Conservation (phyloP, 2,329 filamentous ascomycete species). For the Verticillium klebahnii region DNA sequence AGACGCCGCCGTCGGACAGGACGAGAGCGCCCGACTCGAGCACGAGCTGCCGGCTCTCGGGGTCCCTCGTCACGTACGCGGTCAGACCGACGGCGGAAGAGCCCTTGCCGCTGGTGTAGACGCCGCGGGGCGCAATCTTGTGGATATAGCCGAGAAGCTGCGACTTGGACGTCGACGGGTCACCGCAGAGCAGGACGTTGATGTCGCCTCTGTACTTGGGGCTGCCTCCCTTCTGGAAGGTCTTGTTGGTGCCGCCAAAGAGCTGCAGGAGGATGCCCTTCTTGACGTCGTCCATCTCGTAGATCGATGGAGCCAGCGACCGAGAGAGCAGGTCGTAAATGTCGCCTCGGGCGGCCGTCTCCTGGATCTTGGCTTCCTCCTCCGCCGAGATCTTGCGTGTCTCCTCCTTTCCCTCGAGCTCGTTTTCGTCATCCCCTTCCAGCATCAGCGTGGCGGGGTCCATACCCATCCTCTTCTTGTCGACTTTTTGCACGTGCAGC, state of each 20-base stretch:
- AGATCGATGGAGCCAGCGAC: constrained; percentile 90
- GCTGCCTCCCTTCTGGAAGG: constrained; percentile 92
- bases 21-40: constrained; percentile 77
- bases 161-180: constrained; percentile 94
- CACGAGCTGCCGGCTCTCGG: constrained; percentile 74
- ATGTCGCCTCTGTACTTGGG: constrained; percentile 96
- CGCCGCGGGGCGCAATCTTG: constrained; percentile 87
- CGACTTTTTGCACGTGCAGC: constrained; percentile 91
- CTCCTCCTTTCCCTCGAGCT: constrained; percentile 73
- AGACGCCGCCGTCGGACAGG: constrained; percentile 75
- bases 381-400: constrained; percentile 78
- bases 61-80: constrained; percentile 75
- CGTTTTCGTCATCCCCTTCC: constrained; percentile 61
- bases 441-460: constrained; percentile 85
- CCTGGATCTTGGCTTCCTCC: constrained; percentile 84
- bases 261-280: constrained; percentile 96
- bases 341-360: constrained; percentile 73
- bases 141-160: constrained; percentile 93
- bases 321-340: constrained; percentile 90
- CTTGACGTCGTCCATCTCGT: constrained; percentile 98
- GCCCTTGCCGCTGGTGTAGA: constrained; percentile 78
- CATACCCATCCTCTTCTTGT: constrained; percentile 89
- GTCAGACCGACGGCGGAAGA: constrained; percentile 79
- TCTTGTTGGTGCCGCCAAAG: constrained; percentile 97
- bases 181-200: constrained; percentile 93